Conservation (phyloP, 2,329 filamentous ascomycete genomes). For the Calonectria pteridis region DNA sequence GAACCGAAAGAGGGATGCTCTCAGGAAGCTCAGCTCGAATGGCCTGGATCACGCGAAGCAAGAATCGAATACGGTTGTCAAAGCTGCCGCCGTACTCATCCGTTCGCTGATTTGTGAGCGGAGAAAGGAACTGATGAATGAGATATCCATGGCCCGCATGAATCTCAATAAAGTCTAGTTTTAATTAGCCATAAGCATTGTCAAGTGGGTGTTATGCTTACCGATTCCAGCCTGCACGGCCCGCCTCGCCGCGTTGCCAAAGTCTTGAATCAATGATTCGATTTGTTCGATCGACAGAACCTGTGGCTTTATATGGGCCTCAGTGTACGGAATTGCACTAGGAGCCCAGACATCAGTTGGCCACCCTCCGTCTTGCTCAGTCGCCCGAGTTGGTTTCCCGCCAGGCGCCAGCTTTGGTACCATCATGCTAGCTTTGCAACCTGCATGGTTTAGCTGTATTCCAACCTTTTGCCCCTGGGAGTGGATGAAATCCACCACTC, state of each 20-base stretch:
- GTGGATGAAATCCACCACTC: constrained; percentile 82
- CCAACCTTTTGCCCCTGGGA: constrained; percentile 80
- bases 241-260: neutral
- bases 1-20: constrained; percentile 67
- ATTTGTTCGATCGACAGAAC: neutral
- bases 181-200: neutral
- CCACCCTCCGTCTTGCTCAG: constrained; percentile 66
- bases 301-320: constrained; percentile 61
- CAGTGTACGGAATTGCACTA: constrained; percentile 68
- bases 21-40: constrained; percentile 63
- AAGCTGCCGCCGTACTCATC: constrained; percentile 74
- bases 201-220: neutral
- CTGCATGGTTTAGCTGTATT: constrained; percentile 85
- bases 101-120: constrained; percentile 60
- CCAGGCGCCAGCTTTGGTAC: neutral
- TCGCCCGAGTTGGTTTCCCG: constrained; percentile 57
- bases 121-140: constrained; percentile 72
- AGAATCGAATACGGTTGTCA: constrained; percentile 70
- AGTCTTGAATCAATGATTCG: neutral
- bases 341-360: constrained; percentile 64
- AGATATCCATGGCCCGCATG: constrained; percentile 73
- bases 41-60: constrained; percentile 45
- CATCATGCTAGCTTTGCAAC: constrained; percentile 68
- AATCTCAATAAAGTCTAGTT: constrained; percentile 5
- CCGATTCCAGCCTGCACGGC: neutral